Percentiles rank a stretch among this genome's conserved stretches.
Conservation (phyloP, 345 rosid species). For the Salix purpurea region DNA sequence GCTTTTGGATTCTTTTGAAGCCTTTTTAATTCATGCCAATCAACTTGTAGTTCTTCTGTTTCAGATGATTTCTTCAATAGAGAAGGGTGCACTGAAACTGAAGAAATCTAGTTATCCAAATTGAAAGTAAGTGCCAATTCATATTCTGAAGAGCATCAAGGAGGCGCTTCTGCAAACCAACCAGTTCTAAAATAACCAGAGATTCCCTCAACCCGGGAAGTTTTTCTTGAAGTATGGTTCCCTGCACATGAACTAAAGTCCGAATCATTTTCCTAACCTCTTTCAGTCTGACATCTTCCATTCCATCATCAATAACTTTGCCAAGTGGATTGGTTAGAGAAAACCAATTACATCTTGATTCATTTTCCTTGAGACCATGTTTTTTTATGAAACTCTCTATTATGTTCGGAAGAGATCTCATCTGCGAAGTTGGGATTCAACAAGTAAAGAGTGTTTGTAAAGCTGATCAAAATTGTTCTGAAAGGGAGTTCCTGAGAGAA, state of each 20-base stretch:
- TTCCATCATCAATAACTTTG: slow-evolving; percentile 17
- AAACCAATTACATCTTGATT: slow-evolving; percentile 31
- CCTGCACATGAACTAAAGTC: slow-evolving; percentile 72
- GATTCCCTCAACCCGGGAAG: slow-evolving; percentile 67
- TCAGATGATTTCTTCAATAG: slow-evolving; percentile 17
- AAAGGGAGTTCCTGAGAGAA: slow-evolving; percentile 81
- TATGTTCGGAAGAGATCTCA: not conserved
- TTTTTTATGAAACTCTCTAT: not conserved
- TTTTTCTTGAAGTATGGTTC: slow-evolving; percentile 43
- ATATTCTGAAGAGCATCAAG: slow-evolving; percentile 19
- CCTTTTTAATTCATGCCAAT: slow-evolving; percentile 21
- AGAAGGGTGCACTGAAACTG: slow-evolving; percentile 64
- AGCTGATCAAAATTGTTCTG: slow-evolving; percentile 77
- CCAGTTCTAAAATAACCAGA: slow-evolving; percentile 49
- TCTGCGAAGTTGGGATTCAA: slow-evolving; percentile 42
- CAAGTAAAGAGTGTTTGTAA: slow-evolving; percentile 46
- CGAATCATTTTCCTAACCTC: slow-evolving; percentile 35
- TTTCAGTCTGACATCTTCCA: slow-evolving; percentile 12
- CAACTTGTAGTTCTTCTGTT: slow-evolving; percentile 8
- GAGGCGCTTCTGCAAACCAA: slow-evolving; percentile 38
- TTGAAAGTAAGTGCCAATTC: slow-evolving; percentile 11
- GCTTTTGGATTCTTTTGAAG: slow-evolving; percentile 28
- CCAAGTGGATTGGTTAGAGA: slow-evolving; percentile 31
- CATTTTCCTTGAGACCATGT: not conserved
- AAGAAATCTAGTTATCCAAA: slow-evolving; percentile 34